Base-by-base conservation (phyloP, 441 rosid genomes). In the Metrosideros polymorpha region DNA sequence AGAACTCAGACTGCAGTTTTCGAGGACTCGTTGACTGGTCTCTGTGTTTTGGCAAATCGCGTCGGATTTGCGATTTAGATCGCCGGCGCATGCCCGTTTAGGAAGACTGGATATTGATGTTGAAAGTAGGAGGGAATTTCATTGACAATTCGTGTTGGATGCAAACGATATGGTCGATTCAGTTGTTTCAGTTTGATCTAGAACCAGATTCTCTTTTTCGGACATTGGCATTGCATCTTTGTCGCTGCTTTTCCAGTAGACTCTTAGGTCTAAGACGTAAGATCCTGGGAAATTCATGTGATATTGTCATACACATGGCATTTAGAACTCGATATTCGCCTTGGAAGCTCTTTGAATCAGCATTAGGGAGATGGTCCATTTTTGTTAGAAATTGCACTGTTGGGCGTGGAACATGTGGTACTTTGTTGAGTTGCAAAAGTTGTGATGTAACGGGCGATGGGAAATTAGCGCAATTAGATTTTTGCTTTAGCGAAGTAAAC, bases 401-500 rank as follows among this genome's bases (percentile, higher is more conserved):
- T 61, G 1, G 71, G 39, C 2, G 18, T 61, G 79, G 8, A 22
- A 5, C 0, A 0, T 6, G 8, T 19, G 47, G 79, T 3, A 19
- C n/a, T 32, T 4, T 71, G 39, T 71, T 0, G 0, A 0, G 47
- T 71, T 10, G 79, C 47, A 2, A n/a, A n/a, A 35, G 79, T 39
- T 35, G 47, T 71, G 79, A 71, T 39, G 15, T 22, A 2, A 71
- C 0, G 22, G 77, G 79, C 5, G 0, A 66, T 14, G 9, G 79
- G 47, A 24, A 24, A 24, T 24, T 8, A 54, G 57, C 57, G 12
- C 12, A 54, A 54, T 53, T 52, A 9, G 57, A 35, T 35, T 9
- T 9, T 71, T 35, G 79, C 35, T 19, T 12, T 35, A 39, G 8
- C 22, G 79, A 19, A 22, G 47, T 25, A 35, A 22, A 4, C 15